Evolutionary conservation across 768 basidiomycete species (phyloP), one percentile per base, ranked within the genome.

Genomic region (Gymnopilus junonius): DNA sequence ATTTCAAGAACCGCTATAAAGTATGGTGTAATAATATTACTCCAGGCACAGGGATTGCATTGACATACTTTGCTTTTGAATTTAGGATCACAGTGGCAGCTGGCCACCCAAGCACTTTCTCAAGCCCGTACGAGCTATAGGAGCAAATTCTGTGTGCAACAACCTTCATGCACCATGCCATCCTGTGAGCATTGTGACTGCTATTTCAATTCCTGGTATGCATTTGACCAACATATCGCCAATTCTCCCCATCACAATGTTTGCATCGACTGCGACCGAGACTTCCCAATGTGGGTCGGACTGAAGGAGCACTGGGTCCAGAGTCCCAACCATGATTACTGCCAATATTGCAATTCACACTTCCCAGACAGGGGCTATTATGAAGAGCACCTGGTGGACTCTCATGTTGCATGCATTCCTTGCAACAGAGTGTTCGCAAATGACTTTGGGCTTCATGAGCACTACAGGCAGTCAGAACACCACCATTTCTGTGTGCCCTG

Each of bases 291-390:
- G 0, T 64, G 64, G 65, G 2, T 0, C 1, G 80, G 68, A 0
- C 80, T 85, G 61, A 76, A 74, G 59, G 77, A 86, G 59, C 89
- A 90, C 70, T 87, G 54, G 65, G 76, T 82, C 25, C 79, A 86
- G 57, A 86, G 83, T 67, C 73, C 75, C 6, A 25, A 14, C 0
- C 88, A 89, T 55, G 17, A 71, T 37, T 90, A 83, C 62, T 90
- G 89, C 70, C 81, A 82, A 59, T 32, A 67, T 23, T 90, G 89
- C 70, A 57, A 81, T 31, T 58, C 62, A 14, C 81, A 85, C 59
- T 87, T 85, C 61, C 45, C 66, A 2, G 62, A 74, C 51, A n/a
- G 65, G 0, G 20, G 67, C 0, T 74, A 74, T 0, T 77, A 87
- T 1, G 63, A 76, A 1, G 56, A 69, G 0, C 89, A 90, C 20